Percentiles rank a stretch among this genome's conserved stretches.
Evolutionary conservation across 208 protist genomes (phyloP).

Genomic region (Leishmania amazonensis): DNA sequence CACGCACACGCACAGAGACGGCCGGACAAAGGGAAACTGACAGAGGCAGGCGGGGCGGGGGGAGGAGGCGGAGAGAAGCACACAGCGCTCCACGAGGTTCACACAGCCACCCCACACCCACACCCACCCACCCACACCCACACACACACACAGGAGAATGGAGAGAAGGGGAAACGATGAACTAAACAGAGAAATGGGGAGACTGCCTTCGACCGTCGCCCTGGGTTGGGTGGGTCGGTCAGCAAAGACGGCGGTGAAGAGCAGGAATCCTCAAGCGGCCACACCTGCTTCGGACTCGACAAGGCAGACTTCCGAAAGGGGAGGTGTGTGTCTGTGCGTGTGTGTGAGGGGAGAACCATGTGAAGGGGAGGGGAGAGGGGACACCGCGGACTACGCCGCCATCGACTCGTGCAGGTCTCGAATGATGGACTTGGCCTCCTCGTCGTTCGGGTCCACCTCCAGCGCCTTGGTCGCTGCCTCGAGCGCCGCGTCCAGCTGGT

Average conservation of each 20-base stretch:
- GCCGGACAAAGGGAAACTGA: neutral
- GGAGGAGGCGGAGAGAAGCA: neutral
- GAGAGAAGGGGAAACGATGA: no score
- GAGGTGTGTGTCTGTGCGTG: no score
- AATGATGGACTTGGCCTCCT: constrained; percentile 71
- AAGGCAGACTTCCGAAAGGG: neutral
- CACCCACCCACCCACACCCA: no score
- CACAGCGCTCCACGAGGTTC: no score
- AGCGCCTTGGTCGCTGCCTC: constrained; percentile 61
- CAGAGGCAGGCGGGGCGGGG: neutral
- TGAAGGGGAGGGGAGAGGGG: neutral
- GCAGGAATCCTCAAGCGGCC: neutral
- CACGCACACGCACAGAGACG: constrained; percentile 3
- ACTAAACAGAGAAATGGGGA: no score
- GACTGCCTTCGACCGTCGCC: no score
- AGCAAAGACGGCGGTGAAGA: neutral
- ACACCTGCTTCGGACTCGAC: neutral
- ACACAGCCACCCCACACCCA: no score
- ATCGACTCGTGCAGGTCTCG: constrained; percentile 61
- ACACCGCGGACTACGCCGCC: constrained; percentile 6
- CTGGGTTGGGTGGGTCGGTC: no score
- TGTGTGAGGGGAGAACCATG: neutral
- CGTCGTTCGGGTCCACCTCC: constrained; percentile 59
- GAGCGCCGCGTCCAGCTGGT: constrained; percentile 68
- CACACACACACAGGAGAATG: no score